A percentile compares a stretch with the other conserved stretches of the same genome.
Evolutionary conservation across 75 land plant species (phyloP).

Genomic region (Sequoia sempervirens): DNA sequence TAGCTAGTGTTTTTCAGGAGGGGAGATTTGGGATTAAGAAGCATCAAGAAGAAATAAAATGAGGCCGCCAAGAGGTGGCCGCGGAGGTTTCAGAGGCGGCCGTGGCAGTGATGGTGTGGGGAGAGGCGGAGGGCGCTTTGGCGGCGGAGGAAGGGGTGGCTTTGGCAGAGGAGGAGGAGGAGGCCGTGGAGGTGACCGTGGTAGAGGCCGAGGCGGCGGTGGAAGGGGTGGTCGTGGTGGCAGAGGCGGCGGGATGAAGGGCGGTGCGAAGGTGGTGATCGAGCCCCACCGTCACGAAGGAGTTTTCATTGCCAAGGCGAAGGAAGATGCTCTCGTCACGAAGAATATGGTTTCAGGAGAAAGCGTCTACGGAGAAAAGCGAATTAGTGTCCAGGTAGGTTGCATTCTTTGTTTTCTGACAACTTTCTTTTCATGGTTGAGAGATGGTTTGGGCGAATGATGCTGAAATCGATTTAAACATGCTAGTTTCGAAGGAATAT

Average conservation of each 20-base stretch:
- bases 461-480: no score
- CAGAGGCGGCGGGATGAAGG: conserved; percentile 65
- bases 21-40: no score
- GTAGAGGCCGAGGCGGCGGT: conserved; percentile 20
- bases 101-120: not conserved
- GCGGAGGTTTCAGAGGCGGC: conserved; percentile 4
- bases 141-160: conserved; percentile 16
- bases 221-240: conserved; percentile 47
- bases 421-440: not conserved
- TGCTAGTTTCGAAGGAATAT: no score
- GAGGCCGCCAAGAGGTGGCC: conserved; percentile 14
- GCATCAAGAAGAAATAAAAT: no score
- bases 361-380: conserved; percentile 87
- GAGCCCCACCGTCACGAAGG: conserved; percentile 89
- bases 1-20: no score
- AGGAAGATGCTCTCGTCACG: conserved; percentile 85
- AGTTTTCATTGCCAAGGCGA: conserved; percentile 87
- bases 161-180: conserved; percentile 27
- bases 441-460: not conserved
- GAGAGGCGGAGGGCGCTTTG: not conserved
- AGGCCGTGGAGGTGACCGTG: conserved; percentile 25
- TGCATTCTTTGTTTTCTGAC: no score
- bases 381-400: conserved; percentile 76
- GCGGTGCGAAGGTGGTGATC: conserved; percentile 75
- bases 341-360: conserved; percentile 82